Base-by-base conservation (phyloP, 345 rosid genomes). In the Erysimum cheiranthoides region DNA sequence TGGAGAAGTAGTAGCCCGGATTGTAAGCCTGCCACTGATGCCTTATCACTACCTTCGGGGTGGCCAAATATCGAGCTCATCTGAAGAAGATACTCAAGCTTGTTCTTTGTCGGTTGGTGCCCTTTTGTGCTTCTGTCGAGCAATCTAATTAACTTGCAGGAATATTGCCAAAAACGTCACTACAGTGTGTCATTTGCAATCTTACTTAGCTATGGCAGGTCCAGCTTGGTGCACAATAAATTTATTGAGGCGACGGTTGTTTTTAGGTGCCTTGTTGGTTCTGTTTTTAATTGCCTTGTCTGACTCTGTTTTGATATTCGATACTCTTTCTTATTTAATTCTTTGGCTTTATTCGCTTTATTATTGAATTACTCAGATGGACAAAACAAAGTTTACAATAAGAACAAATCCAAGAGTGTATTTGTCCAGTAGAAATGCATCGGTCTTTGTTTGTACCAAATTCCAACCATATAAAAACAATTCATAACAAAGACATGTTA, bases 161-260 rank as follows among this genome's bases (percentile, higher is more conserved):
- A 32, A 52, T 52, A 5, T 10, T 25, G 4, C 34, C 8, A 12
- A 27, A 52, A 52, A 52, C n/a, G 34, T 50, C 56, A 21, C 27
- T 49, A 2, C 2, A 49, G 18, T 8, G 13, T 5, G 31, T 52
- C 34, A 10, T 52, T 52, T 52, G 8, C 34, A 52, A 8, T 52
- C 34, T 52, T 52, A 10, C 4, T 3, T 50, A 50, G 54, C 12
- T 49, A 49, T 49, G 54, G 28, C 14, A 21, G 39, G 39, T 31
- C 21, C 42, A 57, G 62, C 62, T 57, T 57, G 40, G 39, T 32
- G 18, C 40, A 57, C 12, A n/a, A 57, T n/a, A 32, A 6, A 32
- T 8, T 25, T 58, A 8, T 28, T 58, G 43, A 58, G 40, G 40
- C 62, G 12, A 57, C 7, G 11, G 34, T 58, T 58, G 42, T 34